Evolutionary conservation across 768 basidiomycete species (phyloP), one percentile per base, ranked within the genome.

Genomic region (Agaricus bisporus): DNA sequence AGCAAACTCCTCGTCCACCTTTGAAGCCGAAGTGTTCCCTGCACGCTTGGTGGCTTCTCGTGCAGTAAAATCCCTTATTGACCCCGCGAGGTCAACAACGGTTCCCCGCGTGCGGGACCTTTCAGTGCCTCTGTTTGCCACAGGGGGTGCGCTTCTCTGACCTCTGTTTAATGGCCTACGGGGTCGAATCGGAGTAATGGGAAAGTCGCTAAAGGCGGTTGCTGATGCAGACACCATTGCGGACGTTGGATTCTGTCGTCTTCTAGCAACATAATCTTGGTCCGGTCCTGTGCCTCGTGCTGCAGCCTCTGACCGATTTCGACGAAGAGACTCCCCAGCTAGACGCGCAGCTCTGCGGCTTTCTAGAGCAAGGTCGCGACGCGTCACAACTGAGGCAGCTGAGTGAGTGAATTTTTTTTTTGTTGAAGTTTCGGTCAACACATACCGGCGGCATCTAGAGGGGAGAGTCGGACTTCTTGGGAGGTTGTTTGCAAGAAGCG

Each of bases 291-390:
- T 42, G 28, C 43, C 32, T 48, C 20, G 36, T 14, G 54, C 20
- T 20, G 47, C 53, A 8, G 58, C 22, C 10, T 38, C 37, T 52
- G 28, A n/a, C 18, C 6, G n/a, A 35, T 12, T 43, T 41, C 28
- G 8, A 20, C n/a, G 41, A 14, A 17, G 15, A 36, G 49, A 55
- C 53, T 65, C 59, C 25, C 61, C 54, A 12, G 63, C 61, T 2
- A 63, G 46, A 54, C 66, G 64, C 2, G 48, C 56, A 18, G 57
- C 62, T 28, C 58, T 47, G 53, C 65, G 51, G 12, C 49, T 46
- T n/a, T 50, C 53, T 39, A 36, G 43, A 0, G 41, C 49, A 14
- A 56, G 47, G 8, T 55, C 56, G 47, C 54, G 57, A 5, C 9
- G 45, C 32, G 3, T 41, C 43, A 20, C 37, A 3, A 14, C 28